Evolutionary conservation across 2,329 filamentous ascomycete species (phyloP), one percentile per base, ranked within the genome.

Genomic region (Rhynchosporium secalis): DNA sequence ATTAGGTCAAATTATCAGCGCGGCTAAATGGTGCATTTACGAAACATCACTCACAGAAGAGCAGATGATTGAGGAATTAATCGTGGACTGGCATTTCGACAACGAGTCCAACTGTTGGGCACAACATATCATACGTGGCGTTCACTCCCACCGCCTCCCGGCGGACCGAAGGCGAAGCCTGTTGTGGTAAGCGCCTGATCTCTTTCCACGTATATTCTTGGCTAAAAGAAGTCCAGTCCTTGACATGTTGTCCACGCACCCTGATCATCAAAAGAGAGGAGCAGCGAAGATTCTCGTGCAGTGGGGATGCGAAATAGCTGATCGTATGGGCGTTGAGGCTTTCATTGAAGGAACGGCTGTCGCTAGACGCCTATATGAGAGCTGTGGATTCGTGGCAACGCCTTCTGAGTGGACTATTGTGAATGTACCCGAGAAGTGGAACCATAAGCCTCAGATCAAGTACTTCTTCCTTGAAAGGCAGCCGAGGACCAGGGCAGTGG

Each of bases 231-330:
- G 3, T 2, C 20, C 33, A 54, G 51, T 54, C 73, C 26, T 81
- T 3, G 72, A 76, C 4, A 58, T 72, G 2, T 66, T 78, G 7
- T 73, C 71, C n/a, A 72, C 78, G 1, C 73, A 76, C 51, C 79
- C 78, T 0, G 72, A 73, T 4, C 74, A 72, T 33, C 77, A 80
- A 51, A 72, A 75, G 4, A 66, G 67, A 45, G 75, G 74, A 2
- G 60, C 76, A 10, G 79, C 78, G 0, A 71, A 70, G 4, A 66
- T 66, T 29, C 72, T 81, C 7, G 77, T 79, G 10, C 60, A 69
- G 29, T 79, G 77, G 77, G 79, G 79, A 0, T 65, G 80, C 0
- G 68, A 76, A 0, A 66, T 71, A 41, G 76, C 77, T 0, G 65
- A 72, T 49, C 59, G 69, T 12, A 77, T 79, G 10, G 71, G 70